Evolutionary conservation across 2,329 filamentous ascomycete species (phyloP), one percentile per base, ranked within the genome.

Genomic region (Trichophyton simii): DNA sequence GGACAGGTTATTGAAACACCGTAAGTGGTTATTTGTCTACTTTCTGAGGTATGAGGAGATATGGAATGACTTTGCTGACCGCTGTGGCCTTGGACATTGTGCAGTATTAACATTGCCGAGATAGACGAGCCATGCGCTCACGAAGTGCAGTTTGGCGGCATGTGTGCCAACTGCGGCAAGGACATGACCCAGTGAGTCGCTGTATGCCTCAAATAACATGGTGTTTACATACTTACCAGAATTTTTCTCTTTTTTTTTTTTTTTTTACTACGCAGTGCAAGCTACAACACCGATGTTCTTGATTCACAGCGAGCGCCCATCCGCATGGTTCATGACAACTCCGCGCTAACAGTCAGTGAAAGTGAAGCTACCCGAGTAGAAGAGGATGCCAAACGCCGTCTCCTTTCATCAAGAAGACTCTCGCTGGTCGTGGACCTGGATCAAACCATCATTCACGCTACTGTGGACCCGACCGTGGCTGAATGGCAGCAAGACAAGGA

Each of bases 371-470:
- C 83, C 57, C 85, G 84, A 66, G 87, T 89, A 62, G 92, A 97
- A 74, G 86, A 91, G 71, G 88, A 95, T 67, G 83, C 90, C 13
- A 95, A 96, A 77, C 83, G 85, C 63, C 86, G 92, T 20, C 79
- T 99, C 48, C 79, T 99, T 50, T 81, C 85, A 63, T 83, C 87
- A 64, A 84, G 87, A 67, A 96, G 95, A 76, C 82, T 99, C 52
- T 95, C 89, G 54, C 81, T 99, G 52, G 94, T 99, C 28, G 94
- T 99, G 67, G 94, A 99, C 79, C 80, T 99, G 60, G 94, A 99
- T 72, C 92, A 97, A 78, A 99, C 94, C 62, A 94, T 99, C 69
- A 99, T 99, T 67, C 94, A 99, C 73, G 94, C 94, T 28, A 96
- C 91, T 64, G 95, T 97, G 69, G 94, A 99, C 68, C 92, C 91